Percentiles rank a stretch among this genome's conserved stretches.
phyloP scores from a whole-genome alignment of 2,329 filamentous ascomycete species.

The Alternaria arbusti region DNA sequence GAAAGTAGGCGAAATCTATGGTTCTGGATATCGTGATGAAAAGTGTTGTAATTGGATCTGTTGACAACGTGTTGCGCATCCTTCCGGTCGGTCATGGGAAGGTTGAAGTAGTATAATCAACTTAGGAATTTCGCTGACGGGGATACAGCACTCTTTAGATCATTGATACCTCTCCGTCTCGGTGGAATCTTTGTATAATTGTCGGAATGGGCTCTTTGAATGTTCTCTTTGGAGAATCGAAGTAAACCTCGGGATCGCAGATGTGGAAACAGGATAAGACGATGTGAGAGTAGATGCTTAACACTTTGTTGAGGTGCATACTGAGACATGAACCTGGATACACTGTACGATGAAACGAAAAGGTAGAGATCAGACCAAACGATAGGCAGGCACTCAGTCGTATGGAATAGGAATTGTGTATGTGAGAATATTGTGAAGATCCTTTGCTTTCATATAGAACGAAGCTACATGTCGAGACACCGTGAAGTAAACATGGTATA shows the following conservation, averaged over 20 bases:
- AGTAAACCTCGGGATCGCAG: no score
- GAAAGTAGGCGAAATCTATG: neutral
- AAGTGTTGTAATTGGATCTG: neutral
- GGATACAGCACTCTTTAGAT: neutral
- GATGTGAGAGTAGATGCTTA: neutral
- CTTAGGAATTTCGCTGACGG: no score
- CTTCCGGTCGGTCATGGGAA: no score
- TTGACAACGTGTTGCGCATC: no score
- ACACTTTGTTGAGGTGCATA: neutral
- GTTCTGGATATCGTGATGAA: neutral
- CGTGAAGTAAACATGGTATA: neutral
- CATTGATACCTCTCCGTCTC: neutral
- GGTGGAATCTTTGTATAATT: no score
- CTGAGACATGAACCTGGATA: no score
- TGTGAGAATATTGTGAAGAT: neutral
- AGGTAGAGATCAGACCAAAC: neutral
- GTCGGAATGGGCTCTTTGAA: no score
- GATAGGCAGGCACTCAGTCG: fast-evolving
- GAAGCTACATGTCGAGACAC: neutral
- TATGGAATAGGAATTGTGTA: neutral
- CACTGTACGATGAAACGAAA: neutral
- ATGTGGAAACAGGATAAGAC: neutral
- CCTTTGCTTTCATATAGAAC: neutral
- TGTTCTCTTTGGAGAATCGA: no score
- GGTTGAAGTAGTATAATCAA: no score